Base-by-base conservation (phyloP, 2,329 filamentous ascomycete genomes). In the Aquanectria penicillioides region DNA sequence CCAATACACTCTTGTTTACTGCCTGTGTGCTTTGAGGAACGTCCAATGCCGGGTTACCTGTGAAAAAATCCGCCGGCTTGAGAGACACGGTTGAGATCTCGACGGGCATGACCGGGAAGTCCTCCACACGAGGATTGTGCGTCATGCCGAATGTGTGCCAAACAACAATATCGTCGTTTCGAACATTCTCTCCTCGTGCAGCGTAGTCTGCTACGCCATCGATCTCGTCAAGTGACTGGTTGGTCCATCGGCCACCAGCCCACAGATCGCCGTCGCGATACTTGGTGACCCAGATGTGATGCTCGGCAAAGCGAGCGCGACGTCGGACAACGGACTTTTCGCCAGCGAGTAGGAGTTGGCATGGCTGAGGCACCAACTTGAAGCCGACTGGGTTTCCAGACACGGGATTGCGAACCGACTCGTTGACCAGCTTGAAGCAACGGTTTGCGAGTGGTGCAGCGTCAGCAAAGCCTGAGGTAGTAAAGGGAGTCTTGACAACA, bases 161-260 rank as follows among this genome's bases (percentile, higher is more conserved):
- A 0, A 84, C 56, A 2, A 81, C 75, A 2, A 96, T 78, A 71
- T 97, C 91, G 25, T 71, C 69, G 44, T 75, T 75, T 33, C 68
- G 37, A 2, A 61, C 64, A 13, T 51, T 50, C 0, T 53, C 64
- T 4, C 64, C 69, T 3, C 69, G 72, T n/a, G n/a, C n/a, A n/a
- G n/a, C n/a, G n/a, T n/a, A n/a, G n/a, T n/a, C n/a, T n/a, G n/a
- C n/a, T n/a, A n/a, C n/a, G n/a, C n/a, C n/a, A n/a, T n/a, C n/a
- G n/a, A n/a, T n/a, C n/a, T n/a, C n/a, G n/a, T n/a, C n/a, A n/a
- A n/a, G n/a, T 58, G 80, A 81, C 72, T 83, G 81, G 57, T 83
- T 83, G 1, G 81, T 83, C 47, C 78, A 84, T 68, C 82, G 79
- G 8, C 82, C 82, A 4, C 80, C 81, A 0, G 81, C 81, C 72